Conservation (phyloP, 2,329 filamentous ascomycete genomes). For the Cylindrodendrum hubeiense region DNA sequence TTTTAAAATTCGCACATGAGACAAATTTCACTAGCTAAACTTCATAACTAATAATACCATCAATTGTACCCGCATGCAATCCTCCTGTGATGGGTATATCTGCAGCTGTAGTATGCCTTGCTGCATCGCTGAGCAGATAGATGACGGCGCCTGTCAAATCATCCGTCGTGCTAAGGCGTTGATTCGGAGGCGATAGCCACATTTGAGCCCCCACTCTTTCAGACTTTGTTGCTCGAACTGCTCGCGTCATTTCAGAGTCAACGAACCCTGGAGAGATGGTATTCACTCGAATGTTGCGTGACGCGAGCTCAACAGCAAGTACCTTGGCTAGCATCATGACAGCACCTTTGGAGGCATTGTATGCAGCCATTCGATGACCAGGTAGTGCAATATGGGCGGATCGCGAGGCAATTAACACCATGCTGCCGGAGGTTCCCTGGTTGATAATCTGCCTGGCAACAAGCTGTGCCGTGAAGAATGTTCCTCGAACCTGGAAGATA, state of each 20-base stretch:
- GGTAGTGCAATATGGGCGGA: neutral
- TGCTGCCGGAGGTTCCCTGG: slow-evolving; percentile 43
- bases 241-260: slow-evolving; percentile 49
- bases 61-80: slow-evolving; percentile 47
- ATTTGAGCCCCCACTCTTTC: neutral
- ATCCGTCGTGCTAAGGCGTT: slow-evolving; percentile 53
- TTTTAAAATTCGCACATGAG: neutral
- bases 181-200: slow-evolving; percentile 45
- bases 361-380: slow-evolving; percentile 45
- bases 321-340: slow-evolving; percentile 51
- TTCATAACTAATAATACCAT: neutral
- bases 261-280: slow-evolving; percentile 52
- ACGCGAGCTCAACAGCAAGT: slow-evolving; percentile 51
- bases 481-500: slow-evolving; percentile 50
- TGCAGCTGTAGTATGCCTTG: slow-evolving; percentile 54
- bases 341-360: slow-evolving; percentile 55
- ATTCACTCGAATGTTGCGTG: slow-evolving; percentile 50
- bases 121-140: slow-evolving; percentile 56
- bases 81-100: slow-evolving; percentile 59
- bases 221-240: slow-evolving; percentile 44
- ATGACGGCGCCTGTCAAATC: slow-evolving; percentile 55
- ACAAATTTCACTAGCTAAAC: neutral
- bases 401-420: slow-evolving; percentile 42
- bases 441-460: neutral
- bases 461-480: slow-evolving; percentile 53